phyloP scores from a whole-genome alignment of 2,329 filamentous ascomycete genomes.

The Pestalotiopsis fici region DNA sequence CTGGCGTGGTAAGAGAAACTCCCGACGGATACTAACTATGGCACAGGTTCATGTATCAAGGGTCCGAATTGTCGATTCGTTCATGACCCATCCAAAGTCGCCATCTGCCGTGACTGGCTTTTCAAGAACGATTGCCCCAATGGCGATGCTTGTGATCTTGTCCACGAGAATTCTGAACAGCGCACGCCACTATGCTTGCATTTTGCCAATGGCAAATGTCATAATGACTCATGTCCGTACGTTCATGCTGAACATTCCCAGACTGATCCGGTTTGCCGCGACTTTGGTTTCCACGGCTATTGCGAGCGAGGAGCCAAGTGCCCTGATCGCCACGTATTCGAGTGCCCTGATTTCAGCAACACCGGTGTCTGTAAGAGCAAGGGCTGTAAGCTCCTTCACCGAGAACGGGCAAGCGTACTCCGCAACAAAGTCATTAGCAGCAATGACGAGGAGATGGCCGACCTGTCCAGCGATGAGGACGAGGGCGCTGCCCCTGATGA shows the following conservation, averaged over 20 bases:
- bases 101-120: slow-evolving; percentile 86
- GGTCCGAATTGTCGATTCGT: slow-evolving; percentile 78
- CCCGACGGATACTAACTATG: slow-evolving; percentile 43
- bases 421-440: slow-evolving; percentile 59
- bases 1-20: slow-evolving; percentile 41
- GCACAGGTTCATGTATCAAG: slow-evolving; percentile 79
- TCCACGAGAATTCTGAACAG: slow-evolving; percentile 81
- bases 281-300: slow-evolving; percentile 85
- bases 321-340: slow-evolving; percentile 81
- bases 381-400: slow-evolving; percentile 83
- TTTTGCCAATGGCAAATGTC: slow-evolving; percentile 87
- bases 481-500: slow-evolving; percentile 71
- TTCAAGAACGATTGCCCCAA: slow-evolving; percentile 76
- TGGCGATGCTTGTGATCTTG: slow-evolving; percentile 84
- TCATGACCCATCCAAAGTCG: slow-evolving; percentile 85
- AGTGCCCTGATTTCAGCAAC: slow-evolving; percentile 95
- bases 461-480: slow-evolving; percentile 79
- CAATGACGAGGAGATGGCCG: slow-evolving; percentile 58
- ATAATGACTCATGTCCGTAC: slow-evolving; percentile 84
- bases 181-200: slow-evolving; percentile 88
- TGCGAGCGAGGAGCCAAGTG: slow-evolving; percentile 82
- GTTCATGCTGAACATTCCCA: slow-evolving; percentile 79
- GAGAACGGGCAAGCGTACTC: slow-evolving; percentile 80
- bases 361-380: slow-evolving; percentile 79
- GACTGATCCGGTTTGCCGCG: slow-evolving; percentile 76